These are phyloP conservation scores for Brassica balearica DNA, from an alignment of 441 rosid genomes.

Conservation along the genomic window DNA sequence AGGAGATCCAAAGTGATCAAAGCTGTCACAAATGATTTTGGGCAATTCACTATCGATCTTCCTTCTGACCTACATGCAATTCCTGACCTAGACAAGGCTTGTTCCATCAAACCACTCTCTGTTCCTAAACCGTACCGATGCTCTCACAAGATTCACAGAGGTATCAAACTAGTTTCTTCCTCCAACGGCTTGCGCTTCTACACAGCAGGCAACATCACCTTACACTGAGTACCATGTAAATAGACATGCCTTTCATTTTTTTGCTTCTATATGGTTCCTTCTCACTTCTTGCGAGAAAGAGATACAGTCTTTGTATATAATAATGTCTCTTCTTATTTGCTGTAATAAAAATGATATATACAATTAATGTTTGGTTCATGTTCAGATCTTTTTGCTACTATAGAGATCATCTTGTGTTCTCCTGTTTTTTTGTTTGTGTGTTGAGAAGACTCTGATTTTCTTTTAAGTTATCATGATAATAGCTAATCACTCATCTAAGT, in stretches of 20 bases:
- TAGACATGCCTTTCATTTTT: neutral
- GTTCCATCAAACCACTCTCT: conserved; percentile 53
- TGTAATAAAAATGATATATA: conserved; percentile 11
- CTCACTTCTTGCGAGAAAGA: conserved; percentile 44
- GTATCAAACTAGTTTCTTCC: conserved; percentile 50
- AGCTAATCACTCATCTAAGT: conserved; percentile 4
- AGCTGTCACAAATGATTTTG: conserved; percentile 66
- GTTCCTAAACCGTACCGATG: conserved; percentile 58
- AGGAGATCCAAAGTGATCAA: conserved; percentile 41
- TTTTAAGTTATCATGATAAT: conserved; percentile 9
- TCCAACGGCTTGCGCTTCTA: conserved; percentile 64
- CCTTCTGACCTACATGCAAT: conserved; percentile 83
- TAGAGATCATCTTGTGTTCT: conserved; percentile 33
- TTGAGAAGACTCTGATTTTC: neutral
- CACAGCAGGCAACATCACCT: conserved; percentile 57
- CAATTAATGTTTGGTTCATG: conserved; percentile 11
- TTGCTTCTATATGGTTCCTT: conserved; percentile 32
- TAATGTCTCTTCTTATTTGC: conserved; percentile 18
- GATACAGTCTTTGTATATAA: conserved; percentile 32
- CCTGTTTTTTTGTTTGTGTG: neutral
- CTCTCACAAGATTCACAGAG: conserved; percentile 49
- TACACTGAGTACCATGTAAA: conserved; percentile 49
- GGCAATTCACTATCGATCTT: conserved; percentile 75
- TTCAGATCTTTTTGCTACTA: conserved; percentile 8
- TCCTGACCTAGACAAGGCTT: conserved; percentile 57